phyloP scores from a whole-genome alignment of 192 early-diverging fungal genomes.

The Phycomyces blakesleeanus region DNA sequence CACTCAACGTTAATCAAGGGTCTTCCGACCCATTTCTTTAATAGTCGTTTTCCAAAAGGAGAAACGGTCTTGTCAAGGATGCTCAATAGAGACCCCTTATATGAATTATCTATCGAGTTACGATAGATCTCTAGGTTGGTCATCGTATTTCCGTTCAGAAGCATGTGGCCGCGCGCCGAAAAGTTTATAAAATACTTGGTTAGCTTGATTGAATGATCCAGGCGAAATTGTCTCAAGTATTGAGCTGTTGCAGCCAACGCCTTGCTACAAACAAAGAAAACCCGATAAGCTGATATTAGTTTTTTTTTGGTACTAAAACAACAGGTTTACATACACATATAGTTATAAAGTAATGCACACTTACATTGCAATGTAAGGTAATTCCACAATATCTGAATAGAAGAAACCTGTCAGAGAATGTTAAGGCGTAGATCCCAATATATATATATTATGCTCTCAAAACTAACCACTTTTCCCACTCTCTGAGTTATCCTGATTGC shows the following conservation, averaged over 20 bases:
- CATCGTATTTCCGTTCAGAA: conserved; percentile 65
- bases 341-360: not conserved
- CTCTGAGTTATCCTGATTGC: conserved; percentile 13
- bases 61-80: conserved; percentile 67
- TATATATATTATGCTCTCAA: too few relatives aligned
- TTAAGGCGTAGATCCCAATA: too few relatives aligned
- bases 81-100: conserved; percentile 50
- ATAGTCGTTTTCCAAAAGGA: conserved; percentile 57
- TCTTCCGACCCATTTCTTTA: conserved; percentile 66
- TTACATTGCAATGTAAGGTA: conserved; percentile 27
- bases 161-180: conserved; percentile 53
- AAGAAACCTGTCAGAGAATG: conserved; percentile 19
- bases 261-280: conserved; percentile 18
- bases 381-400: conserved; percentile 21
- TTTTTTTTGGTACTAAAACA: too few relatives aligned
- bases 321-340: too few relatives aligned
- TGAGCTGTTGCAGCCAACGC: conserved; percentile 50
- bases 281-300: not conserved
- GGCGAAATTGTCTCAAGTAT: conserved; percentile 62
- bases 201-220: conserved; percentile 51
- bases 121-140: conserved; percentile 61
- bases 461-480: conserved; percentile 24
- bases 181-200: conserved; percentile 62
- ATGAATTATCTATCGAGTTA: conserved; percentile 43
- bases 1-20: conserved; percentile 56